Conservation (phyloP, 2,329 filamentous ascomycete genomes). For the Boeremia lycopersici region DNA sequence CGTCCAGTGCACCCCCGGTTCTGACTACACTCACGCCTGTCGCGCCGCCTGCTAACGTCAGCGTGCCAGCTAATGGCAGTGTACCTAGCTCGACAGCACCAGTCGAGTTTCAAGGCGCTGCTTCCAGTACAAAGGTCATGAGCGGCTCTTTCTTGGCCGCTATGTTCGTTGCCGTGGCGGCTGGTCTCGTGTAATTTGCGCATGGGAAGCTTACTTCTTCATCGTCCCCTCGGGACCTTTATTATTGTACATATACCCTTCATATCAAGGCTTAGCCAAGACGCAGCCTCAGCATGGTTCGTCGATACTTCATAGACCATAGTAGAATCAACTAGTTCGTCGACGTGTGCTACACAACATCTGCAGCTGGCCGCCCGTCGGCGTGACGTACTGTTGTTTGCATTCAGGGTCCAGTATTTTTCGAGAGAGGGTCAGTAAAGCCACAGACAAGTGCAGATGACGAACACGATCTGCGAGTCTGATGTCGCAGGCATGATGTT, state of each 20-base stretch:
- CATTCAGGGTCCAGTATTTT: background rate
- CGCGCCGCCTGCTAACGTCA: conserved; percentile 34
- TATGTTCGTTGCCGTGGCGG: conserved; percentile 23
- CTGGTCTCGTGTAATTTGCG: conserved; percentile 29
- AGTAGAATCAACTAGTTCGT: background rate
- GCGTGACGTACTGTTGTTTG: background rate
- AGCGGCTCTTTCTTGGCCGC: conserved; percentile 28
- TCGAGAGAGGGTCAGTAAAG: background rate
- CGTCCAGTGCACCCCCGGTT: conserved; percentile 17
- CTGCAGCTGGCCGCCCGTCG: background rate
- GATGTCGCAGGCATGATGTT: background rate
- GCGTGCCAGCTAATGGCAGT: conserved; percentile 30
- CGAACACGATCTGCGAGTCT: background rate
- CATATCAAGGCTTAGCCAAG: conserved; percentile 12
- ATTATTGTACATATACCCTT: conserved; percentile 24
- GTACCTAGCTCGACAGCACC: conserved; percentile 21
- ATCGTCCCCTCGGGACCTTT: conserved; percentile 7
- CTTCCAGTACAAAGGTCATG: conserved; percentile 21
- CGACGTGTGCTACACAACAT: background rate
- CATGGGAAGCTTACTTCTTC: conserved; percentile 6
- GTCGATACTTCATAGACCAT: conserved; percentile 16
- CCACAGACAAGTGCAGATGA: background rate
- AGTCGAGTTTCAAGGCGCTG: conserved; percentile 34
- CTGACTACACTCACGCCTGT: conserved; percentile 20
- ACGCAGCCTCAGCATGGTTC: conserved; percentile 10